These are phyloP conservation scores for Penicillium roqueforti DNA, from an alignment of 495 filamentous ascomycete genomes.

Conservation along the genomic window DNA sequence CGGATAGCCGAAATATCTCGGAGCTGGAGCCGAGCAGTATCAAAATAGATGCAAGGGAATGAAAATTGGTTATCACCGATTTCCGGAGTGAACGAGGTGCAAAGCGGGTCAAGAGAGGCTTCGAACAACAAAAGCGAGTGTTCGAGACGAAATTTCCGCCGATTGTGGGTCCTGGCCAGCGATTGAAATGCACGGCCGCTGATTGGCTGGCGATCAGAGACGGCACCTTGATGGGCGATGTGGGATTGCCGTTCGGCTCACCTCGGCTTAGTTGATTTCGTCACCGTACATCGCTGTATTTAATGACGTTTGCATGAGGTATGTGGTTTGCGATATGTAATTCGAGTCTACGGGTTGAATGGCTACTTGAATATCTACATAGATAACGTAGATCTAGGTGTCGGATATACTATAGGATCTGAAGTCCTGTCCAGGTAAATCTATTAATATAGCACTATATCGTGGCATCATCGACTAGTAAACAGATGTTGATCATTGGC, in stretches of 20 bases:
- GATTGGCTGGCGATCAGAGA: constrained; percentile 38
- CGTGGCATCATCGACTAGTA: background rate
- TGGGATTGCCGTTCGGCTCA: constrained; percentile 56
- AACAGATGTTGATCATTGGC: background rate
- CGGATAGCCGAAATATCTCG: constrained; percentile 16
- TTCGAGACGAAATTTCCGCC: constrained; percentile 29
- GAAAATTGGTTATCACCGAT: constrained; percentile 40
- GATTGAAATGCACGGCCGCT: constrained; percentile 28
- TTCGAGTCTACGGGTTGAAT: no score
- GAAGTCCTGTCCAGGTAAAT: background rate
- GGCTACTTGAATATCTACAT: no score
- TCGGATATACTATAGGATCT: background rate
- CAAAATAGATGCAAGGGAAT: constrained; percentile 16
- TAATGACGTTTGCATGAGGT: constrained; percentile 42
- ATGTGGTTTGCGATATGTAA: no score
- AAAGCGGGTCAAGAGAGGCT: constrained; percentile 27
- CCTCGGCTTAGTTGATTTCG: constrained; percentile 46
- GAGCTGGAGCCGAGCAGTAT: constrained; percentile 16
- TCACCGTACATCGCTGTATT: constrained; percentile 34
- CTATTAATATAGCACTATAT: background rate
- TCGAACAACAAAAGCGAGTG: constrained; percentile 11
- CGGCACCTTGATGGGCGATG: constrained; percentile 35
- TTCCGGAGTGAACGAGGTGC: constrained; percentile 36
- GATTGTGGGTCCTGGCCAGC: constrained; percentile 25
- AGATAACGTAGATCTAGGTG: background rate